Base-by-base conservation (phyloP, 768 basidiomycete genomes). In the Agrocybe praecox region DNA sequence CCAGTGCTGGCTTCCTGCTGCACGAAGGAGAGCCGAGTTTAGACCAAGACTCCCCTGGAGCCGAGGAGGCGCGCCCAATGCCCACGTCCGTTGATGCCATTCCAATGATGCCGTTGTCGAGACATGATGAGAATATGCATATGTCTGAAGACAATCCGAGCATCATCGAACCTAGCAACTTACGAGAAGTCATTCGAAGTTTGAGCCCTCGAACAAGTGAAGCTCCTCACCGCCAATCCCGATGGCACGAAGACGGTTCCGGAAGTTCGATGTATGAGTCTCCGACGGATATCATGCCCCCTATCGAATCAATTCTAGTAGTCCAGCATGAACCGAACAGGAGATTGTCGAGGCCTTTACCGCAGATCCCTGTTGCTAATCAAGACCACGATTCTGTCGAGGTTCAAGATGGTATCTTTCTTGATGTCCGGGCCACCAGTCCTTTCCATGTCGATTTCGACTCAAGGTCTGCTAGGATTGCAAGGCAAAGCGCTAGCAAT, bases 381-480 rank as follows among this genome's bases (percentile, higher is more conserved):
- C 46, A 51, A 21, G 56, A 53, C 12, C 64, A 49, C 11, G 62
- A 49, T 23, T 34, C 21, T 11, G 56, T 47, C 17, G 53, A 48
- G 29, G 61, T 60, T 29, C 50, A 60, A 53, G 59, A 26, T 55
- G 63, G 47, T 3, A 59, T 59, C 2, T 69, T 74, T 46, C 71
- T 80, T 40, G 65, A 65, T 51, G 71, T 80, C 33, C 73, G 73
- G 21, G 63, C 68, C 49, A 70, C 72, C n/a, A 82, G 79, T 66
- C 80, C 82, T 3, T 82, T 83, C 65, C 70, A 66, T 33, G 66
- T 82, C 36, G 77, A 81, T 26, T 75, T 81, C 46, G 67, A 65
- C 19, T 58, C 58, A 40, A 36, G 49, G 12, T 63, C 63, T n/a
- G 44, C 49, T 15, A 51, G 49, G 18, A 47, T 47, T 33, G 45